Conservation (phyloP, 495 filamentous ascomycete species). For the Daldinia decipiens region DNA sequence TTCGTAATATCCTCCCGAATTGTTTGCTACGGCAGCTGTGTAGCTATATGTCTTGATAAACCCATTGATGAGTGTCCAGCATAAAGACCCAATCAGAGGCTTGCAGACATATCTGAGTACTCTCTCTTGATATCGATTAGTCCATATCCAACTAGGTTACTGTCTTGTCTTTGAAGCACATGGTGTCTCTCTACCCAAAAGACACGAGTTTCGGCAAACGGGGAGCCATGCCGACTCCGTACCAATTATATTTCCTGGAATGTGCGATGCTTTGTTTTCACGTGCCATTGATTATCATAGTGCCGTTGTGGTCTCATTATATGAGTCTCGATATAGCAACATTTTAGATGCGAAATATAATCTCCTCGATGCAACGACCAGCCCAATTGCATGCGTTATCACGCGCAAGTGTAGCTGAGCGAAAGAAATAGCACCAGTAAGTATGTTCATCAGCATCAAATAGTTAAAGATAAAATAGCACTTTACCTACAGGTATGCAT, state of each 20-base stretch:
- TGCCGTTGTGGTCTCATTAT: neutral
- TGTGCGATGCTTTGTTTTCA: neutral
- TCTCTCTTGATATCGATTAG: conserved; percentile 2
- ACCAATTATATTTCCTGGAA: neutral
- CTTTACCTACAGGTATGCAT: no score
- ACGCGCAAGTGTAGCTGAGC: neutral
- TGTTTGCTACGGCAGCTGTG: neutral
- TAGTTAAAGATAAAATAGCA: neutral
- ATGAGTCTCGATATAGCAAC: neutral
- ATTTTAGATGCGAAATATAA: neutral
- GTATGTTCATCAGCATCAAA: neutral
- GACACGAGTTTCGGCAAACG: neutral
- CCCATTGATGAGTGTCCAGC: neutral
- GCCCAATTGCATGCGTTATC: neutral
- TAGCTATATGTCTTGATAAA: neutral
- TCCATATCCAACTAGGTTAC: neutral
- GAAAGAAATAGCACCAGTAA: neutral
- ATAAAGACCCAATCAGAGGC: neutral
- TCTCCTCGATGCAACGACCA: neutral
- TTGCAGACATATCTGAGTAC: neutral
- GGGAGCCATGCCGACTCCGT: neutral
- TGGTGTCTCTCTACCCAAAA: neutral
- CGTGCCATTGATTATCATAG: neutral
- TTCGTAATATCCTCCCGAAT: neutral
- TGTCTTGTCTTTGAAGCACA: conserved; percentile 2